phyloP scores from a whole-genome alignment of 192 early-diverging fungal genomes.

The Pilaira anomala region DNA sequence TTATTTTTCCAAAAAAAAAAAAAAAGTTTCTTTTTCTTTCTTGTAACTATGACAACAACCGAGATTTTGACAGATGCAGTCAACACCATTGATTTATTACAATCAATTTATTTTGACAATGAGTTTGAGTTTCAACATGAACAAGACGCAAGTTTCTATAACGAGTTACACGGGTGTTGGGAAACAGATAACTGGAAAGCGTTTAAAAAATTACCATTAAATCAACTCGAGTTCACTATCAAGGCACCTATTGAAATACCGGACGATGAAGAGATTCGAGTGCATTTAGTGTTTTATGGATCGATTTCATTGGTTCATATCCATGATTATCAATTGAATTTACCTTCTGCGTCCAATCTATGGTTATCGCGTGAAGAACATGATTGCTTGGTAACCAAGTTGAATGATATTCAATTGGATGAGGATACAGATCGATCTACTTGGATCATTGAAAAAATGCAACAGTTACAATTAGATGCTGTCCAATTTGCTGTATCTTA shows the following conservation, averaged over 20 bases:
- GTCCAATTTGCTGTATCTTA: not conserved
- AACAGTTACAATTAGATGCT: not conserved
- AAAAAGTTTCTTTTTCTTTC: not conserved
- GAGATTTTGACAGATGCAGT: conserved; percentile 9
- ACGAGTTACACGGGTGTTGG: not conserved
- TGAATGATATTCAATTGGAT: not conserved
- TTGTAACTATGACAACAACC: not conserved
- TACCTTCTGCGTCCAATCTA: conserved; percentile 3
- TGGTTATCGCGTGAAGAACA: conserved; percentile 5
- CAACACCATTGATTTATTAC: conserved; percentile 13
- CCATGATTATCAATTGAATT: not conserved
- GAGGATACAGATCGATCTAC: conserved; percentile 1
- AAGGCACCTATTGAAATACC: conserved; percentile 3
- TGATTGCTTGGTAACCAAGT: not conserved
- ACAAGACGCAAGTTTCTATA: not conserved
- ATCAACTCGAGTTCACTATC: conserved; percentile 7
- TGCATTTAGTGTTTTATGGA: not conserved
- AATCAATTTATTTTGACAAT: conserved; percentile 25
- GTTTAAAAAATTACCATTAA: not conserved
- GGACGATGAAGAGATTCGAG: not conserved
- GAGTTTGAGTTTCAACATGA: conserved; percentile 16
- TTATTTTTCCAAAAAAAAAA: no score
- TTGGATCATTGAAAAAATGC: not conserved
- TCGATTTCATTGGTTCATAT: not conserved
- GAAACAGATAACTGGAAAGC: not conserved